Base-by-base conservation (phyloP, 2,329 filamentous ascomycete genomes). In the Fusarium xyrophilum region DNA sequence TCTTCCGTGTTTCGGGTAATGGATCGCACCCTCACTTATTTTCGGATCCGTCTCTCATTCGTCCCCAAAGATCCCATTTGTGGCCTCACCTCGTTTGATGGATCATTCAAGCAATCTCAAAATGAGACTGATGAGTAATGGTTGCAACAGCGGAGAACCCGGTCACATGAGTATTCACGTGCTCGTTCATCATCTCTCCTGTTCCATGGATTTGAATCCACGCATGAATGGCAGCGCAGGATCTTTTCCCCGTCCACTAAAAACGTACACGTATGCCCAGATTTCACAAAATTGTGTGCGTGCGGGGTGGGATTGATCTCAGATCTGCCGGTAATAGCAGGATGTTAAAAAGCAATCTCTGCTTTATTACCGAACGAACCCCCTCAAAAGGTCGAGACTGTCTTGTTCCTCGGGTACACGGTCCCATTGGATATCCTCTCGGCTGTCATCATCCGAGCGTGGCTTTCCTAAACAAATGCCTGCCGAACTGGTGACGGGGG, bases 241-340 rank as follows among this genome's bases (percentile, higher is more conserved):
- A 39, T 42, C 40, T 17, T 40, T 52, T 25, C 11, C 35, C 60
- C 46, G 36, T 38, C 53, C 35, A 60, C 32, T 63, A 17, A 28
- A 17, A 28, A 15, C 21, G 23, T 9, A 43, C 32, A 25, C 52
- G 33, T n/a, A 39, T 53, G 53, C 60, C 23, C 46, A 50, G 46
- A 50, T 27, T 50, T 23, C 28, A 23, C 6, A 27, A 27, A 40
- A 52, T 40, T 52, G 56, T 27, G 23, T 25, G 54, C 35, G 40
- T 40, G 44, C 33, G 43, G 50, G 51, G 43, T 32, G 46, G 33
- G 23, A 54, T n/a, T n/a, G n/a, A 69, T 69, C 53, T 69, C 47
- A 51, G 67, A 69, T 68, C 67, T 60, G 35, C 54, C 59, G 67
- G 67, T 23, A 35, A 60, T 61, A 56, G 30, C 36, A 60, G 42